These are phyloP conservation scores for Abortiporus biennis DNA, from an alignment of 1,284 basidiomycete genomes.

Conservation along the genomic window DNA sequence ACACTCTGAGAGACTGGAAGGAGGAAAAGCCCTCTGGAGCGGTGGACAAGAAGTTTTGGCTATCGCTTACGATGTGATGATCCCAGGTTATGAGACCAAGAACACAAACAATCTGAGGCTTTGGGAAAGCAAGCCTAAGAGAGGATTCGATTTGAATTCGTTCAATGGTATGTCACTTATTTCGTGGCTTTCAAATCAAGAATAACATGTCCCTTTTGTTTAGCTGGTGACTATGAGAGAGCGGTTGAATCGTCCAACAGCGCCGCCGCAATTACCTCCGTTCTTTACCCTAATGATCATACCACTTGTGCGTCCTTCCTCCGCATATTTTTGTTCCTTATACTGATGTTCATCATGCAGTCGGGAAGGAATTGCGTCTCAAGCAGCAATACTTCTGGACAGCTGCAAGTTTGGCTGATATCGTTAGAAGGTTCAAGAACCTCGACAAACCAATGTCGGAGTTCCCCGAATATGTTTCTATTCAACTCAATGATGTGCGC, in stretches of 20 bases:
- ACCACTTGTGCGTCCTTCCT: conserved; percentile 47
- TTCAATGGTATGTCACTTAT: conserved; percentile 66
- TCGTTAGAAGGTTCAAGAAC: conserved; percentile 79
- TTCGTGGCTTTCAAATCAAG: background rate
- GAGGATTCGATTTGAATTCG: conserved; percentile 88
- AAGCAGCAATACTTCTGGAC: conserved; percentile 97
- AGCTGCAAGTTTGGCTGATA: conserved; percentile 81
- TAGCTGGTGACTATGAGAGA: conserved; percentile 85
- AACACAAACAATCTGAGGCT: conserved; percentile 76
- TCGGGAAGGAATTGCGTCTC: conserved; percentile 86
- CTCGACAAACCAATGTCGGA: conserved; percentile 67
- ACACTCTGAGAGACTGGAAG: conserved; percentile 60
- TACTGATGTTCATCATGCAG: conserved; percentile 28
- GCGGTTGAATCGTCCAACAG: conserved; percentile 83
- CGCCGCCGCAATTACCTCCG: conserved; percentile 87
- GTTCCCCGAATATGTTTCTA: conserved; percentile 82
- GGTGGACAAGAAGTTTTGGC: conserved; percentile 91
- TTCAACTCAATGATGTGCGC: conserved; percentile 82
- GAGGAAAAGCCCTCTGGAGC: conserved; percentile 69
- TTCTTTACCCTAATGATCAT: conserved; percentile 84
- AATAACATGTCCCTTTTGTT: conserved; percentile 3
- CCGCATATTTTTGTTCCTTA: background rate
- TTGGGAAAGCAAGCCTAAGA: conserved; percentile 85
- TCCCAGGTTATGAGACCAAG: conserved; percentile 79
- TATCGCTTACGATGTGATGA: conserved; percentile 86